These are phyloP conservation scores for Parsonsia alboflavescens DNA, from an alignment of 257 asterid genomes.

Conservation along the genomic window DNA sequence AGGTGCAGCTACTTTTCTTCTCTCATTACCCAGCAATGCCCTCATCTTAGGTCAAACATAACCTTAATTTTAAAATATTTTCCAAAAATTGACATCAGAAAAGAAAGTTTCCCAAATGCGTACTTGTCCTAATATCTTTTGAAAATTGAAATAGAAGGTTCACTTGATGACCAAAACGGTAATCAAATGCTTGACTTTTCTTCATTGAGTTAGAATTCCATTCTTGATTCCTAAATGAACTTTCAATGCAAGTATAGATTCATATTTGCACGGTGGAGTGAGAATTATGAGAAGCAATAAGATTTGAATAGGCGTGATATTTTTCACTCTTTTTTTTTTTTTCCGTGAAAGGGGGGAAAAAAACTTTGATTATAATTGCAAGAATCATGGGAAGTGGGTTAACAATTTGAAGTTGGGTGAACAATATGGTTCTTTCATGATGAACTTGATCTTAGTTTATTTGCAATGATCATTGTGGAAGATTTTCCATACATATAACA, in stretches of 20 bases:
- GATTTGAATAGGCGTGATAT: background rate
- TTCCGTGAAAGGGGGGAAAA: too few relatives aligned
- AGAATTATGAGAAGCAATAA: background rate
- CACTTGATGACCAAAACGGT: background rate
- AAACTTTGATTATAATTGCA: constrained; percentile 6
- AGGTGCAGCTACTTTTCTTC: constrained; percentile 17
- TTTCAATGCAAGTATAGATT: too few relatives aligned
- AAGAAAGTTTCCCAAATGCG: background rate
- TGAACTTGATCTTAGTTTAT: constrained; percentile 9
- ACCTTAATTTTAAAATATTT: background rate
- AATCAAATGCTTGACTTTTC: background rate
- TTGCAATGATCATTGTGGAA: background rate
- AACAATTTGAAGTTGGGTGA: constrained; percentile 19
- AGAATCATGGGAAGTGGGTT: constrained; percentile 14
- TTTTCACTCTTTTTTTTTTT: background rate
- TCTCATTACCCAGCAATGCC: constrained; percentile 1
- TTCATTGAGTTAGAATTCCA: background rate
- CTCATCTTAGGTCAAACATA: constrained; percentile 8
- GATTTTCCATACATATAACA: background rate
- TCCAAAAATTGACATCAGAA: background rate
- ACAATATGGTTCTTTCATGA: background rate
- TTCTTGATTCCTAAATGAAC: too few relatives aligned
- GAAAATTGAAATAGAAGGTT: background rate
- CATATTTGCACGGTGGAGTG: background rate
- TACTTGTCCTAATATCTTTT: background rate